Base-by-base conservation (phyloP, 768 basidiomycete genomes). In the Mycena capillaripes region DNA sequence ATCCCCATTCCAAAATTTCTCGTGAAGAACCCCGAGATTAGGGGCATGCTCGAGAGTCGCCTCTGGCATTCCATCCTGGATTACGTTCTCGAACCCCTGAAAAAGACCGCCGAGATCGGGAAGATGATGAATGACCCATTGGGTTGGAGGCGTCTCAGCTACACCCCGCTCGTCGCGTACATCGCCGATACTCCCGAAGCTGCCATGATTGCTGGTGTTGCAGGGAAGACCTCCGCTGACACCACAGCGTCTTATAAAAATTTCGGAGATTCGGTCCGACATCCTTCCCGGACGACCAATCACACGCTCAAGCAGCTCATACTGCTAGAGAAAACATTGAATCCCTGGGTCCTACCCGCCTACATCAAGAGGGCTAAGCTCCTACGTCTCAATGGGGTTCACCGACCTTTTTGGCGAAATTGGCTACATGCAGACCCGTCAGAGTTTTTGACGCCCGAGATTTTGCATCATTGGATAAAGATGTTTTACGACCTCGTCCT, bases 161-260 rank as follows among this genome's bases (percentile, higher is more conserved):
- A 66, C 53, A 78, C 74, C 0, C 75, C 75, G 0, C 48, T 80
- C 9, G 69, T 44, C 11, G 42, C 56, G 1, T 75, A 73, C 42
- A 77, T 79, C 25, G 61, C 69, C 0, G 77, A 79, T 25, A 77
- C 65, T 1, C 78, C 76, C 0, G 77, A 80, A 66, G 64, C 74
- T 1, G 21, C 23, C 2, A 34, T 76, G 59, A 19, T 78, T 3
- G 67, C 76, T 4, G 34, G 69, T 11, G 69, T 76, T 7, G 19
- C 55, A 2, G 71, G 66, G 5, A 74, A 72, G 32, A 69, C 70
- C 4, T 80, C 78, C 0, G 71, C 69, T 1, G 67, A 79, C 5
- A 77, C 69, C 0, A 68, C 67, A 23, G 76, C 76, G 5, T 50
- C 40, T 2, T 74, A 56, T 25, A 63, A 76, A n/a, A 44, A 76